Conservation (phyloP, 768 basidiomycete species). For the Xerocomellus dryophilus region DNA sequence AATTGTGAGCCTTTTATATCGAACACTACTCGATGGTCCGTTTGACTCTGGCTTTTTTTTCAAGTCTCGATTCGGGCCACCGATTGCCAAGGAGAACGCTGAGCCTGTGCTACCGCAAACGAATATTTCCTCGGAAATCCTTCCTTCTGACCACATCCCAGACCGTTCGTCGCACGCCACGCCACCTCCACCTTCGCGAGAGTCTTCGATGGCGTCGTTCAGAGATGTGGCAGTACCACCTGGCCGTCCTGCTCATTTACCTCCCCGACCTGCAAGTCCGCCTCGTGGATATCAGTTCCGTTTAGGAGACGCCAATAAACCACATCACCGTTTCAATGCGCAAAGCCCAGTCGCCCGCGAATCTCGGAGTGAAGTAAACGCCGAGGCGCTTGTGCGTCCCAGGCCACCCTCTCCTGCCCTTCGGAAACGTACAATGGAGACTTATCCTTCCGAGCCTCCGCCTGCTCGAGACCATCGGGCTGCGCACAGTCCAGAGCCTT, state of each 20-base stretch:
- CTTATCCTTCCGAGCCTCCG: conserved; percentile 4
- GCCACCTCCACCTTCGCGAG: conserved; percentile 30
- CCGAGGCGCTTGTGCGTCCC: conserved; percentile 7
- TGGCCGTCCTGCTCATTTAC: conserved; percentile 19
- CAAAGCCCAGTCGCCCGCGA: neutral
- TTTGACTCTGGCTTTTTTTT: neutral
- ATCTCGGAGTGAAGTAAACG: neutral
- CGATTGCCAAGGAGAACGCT: conserved; percentile 19
- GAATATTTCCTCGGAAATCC: conserved; percentile 19
- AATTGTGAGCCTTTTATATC: conserved; percentile 8
- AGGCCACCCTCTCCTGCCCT: conserved; percentile 6
- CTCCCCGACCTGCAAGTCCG: conserved; percentile 22
- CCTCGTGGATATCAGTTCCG: conserved; percentile 9
- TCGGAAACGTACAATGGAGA: conserved; percentile 11
- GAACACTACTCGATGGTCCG: too few species aligned
- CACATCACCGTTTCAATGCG: neutral
- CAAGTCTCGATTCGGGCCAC: conserved; percentile 35
- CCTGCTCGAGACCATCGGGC: conserved; percentile 11
- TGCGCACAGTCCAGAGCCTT: conserved; percentile 3
- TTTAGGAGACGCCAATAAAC: conserved; percentile 7
- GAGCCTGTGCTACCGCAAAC: conserved; percentile 6
- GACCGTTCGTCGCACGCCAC: conserved; percentile 24
- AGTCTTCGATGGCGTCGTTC: conserved; percentile 25
- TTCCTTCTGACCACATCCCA: conserved; percentile 5
- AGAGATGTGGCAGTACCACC: conserved; percentile 6